Base-by-base conservation (phyloP, 73 alveolate genomes). In the Loxodes magnus region DNA sequence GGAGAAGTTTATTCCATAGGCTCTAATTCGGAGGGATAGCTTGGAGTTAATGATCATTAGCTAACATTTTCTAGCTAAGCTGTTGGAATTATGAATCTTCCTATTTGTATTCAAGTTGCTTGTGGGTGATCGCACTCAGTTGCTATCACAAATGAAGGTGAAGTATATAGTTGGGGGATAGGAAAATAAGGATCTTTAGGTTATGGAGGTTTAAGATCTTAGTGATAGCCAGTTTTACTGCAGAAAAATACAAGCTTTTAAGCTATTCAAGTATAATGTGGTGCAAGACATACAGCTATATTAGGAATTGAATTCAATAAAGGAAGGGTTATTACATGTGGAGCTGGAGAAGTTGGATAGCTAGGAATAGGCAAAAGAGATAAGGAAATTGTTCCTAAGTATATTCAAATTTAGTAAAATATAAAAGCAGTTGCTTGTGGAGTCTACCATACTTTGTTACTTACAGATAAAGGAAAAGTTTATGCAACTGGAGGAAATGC, bases 1-100 rank as follows among this genome's bases (percentile, higher is more conserved):
- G 79, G 79, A 4, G 88, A 87, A 42, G 76, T 92, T 5, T 92
- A 70, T 57, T 59, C 99, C 5, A 71, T 88, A 74, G 99, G 99
- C 0, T 65, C 69, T 12, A 92, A 92, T 71, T 54, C 71, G 27
- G 69, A 75, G 59, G 95, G 94, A 0, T 83, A 92, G 77, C 74
- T 92, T 25, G 97, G 99, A 0, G 43, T 69, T 10, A 98, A 96
- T 1, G 76, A 74, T 64, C 80, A 74, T 34, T 21, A 25, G 21
- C 65, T 87, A 12, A n/a, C 26, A 17, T 19, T 41, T 33, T 62
- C 88, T 9, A 81, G 82, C 22, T 42, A 54, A 2, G 54, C 67
- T 23, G 82, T 74, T 3, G 77, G 51, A 43, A 12, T 44, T 23
- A 7, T 74, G 6, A 42, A 55, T 19, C 60, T 29, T 15, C 12